phyloP scores from a whole-genome alignment of 345 rosid genomes.

The Combretum micranthum region DNA sequence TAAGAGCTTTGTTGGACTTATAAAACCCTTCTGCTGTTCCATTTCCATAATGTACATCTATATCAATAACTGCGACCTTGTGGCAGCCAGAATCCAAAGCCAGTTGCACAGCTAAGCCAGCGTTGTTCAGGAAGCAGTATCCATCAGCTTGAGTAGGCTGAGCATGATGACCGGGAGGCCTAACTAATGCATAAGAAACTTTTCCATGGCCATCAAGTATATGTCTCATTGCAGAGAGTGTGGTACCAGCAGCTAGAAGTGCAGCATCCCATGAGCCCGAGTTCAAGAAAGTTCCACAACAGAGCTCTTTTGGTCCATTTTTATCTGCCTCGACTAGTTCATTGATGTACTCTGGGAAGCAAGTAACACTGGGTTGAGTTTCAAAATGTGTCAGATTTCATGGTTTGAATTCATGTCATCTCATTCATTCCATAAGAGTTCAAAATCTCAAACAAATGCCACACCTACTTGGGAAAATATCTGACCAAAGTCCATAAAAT shows the following conservation, averaged over 20 bases:
- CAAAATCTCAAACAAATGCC: too few species aligned
- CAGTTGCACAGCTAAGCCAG: conserved; percentile 61
- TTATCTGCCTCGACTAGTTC: conserved; percentile 48
- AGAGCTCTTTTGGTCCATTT: conserved; percentile 44
- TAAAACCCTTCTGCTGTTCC: conserved; percentile 92
- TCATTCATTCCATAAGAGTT: not conserved
- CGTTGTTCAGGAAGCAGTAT: conserved; percentile 84
- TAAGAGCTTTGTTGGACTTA: conserved; percentile 49
- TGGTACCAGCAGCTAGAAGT: conserved; percentile 80
- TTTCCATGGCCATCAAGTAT: conserved; percentile 56
- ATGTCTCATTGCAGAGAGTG: conserved; percentile 69
- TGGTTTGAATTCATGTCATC: not conserved
- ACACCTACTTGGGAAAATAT: too few species aligned
- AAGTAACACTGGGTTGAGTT: not conserved
- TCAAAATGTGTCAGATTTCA: not conserved
- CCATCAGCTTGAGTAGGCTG: conserved; percentile 90
- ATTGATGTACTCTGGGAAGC: conserved; percentile 49
- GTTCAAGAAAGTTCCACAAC: conserved; percentile 63
- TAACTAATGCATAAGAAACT: conserved; percentile 62
- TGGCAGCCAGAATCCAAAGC: conserved; percentile 53
- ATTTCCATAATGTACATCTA: conserved; percentile 88
- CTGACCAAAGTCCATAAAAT: too few species aligned
- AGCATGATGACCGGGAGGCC: conserved; percentile 96
- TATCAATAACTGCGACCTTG: conserved; percentile 60
- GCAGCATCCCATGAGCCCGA: conserved; percentile 71